Percentiles rank a stretch among this genome's conserved stretches.
phyloP scores from a whole-genome alignment of 208 protist genomes.

The Leishmania aethiopica region DNA sequence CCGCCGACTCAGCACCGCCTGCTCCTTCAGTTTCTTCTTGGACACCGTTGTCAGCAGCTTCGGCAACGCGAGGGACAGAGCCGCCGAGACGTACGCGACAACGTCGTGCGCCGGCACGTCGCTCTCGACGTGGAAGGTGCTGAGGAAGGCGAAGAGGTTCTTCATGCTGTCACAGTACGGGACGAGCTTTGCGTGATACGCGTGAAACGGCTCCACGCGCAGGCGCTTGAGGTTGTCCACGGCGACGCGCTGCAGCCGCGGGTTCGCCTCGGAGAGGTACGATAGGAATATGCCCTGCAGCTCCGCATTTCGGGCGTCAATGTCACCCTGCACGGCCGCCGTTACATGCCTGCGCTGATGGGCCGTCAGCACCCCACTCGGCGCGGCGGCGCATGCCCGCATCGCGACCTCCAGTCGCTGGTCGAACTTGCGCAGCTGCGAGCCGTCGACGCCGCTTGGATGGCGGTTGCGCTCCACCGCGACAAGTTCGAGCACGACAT shows the following conservation, averaged over 20 bases:
- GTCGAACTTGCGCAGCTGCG: conserved; percentile 67
- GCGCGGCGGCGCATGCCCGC: conserved; percentile 56
- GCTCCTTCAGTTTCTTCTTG: conserved; percentile 79
- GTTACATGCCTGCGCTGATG: conserved; percentile 28
- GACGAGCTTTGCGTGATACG: conserved; percentile 61
- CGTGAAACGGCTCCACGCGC: conserved; percentile 65
- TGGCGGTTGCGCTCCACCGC: conserved; percentile 70
- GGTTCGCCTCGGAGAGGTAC: conserved; percentile 68
- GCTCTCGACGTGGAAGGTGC: conserved; percentile 76
- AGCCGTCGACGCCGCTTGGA: conserved; percentile 36
- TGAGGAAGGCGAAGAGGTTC: conserved; percentile 80
- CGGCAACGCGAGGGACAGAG: conserved; percentile 71
- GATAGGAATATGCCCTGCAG: conserved; percentile 50
- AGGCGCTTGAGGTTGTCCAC: conserved; percentile 81
- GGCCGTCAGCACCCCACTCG: conserved; percentile 45
- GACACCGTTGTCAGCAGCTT: conserved; percentile 72
- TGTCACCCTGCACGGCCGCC: conserved; percentile 7
- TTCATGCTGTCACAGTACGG: conserved; percentile 85
- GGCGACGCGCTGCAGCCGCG: conserved; percentile 68
- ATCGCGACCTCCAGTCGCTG: conserved; percentile 77
- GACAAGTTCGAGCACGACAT: conserved; percentile 71
- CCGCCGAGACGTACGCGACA: conserved; percentile 73
- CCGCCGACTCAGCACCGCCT: conserved; percentile 78
- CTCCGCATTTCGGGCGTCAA: conserved; percentile 40
- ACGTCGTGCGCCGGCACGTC: conserved; percentile 61